Conservation (phyloP, 768 basidiomycete genomes). For the Sporobolomyces phaffii region DNA sequence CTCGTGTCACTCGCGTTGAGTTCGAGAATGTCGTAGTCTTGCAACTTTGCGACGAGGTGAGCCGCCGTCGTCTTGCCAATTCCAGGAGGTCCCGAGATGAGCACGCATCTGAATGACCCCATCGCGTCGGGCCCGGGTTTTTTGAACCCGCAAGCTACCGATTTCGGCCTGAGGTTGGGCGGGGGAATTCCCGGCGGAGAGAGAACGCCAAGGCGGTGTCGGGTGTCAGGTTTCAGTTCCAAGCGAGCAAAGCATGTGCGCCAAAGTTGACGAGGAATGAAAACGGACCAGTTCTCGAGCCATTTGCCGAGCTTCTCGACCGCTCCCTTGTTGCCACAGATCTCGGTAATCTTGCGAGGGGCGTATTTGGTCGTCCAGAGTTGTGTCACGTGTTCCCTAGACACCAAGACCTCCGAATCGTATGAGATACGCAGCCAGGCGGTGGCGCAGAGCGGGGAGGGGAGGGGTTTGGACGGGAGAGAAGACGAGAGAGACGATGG, state of each 20-base stretch:
- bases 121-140: slow-evolving; percentile 87
- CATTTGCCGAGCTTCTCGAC: slow-evolving; percentile 84
- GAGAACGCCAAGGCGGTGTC: neutral
- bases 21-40: slow-evolving; percentile 86
- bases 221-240: neutral
- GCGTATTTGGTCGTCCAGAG: slow-evolving; percentile 96
- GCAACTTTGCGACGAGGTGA: slow-evolving; percentile 82
- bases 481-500: no score
- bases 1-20: slow-evolving; percentile 91
- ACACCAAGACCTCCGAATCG: no score
- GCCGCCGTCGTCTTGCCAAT: slow-evolving; percentile 97
- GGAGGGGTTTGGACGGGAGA: no score
- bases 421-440: neutral
- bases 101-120: slow-evolving; percentile 76
- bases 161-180: slow-evolving; percentile 66
- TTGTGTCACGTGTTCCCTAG: slow-evolving; percentile 50
- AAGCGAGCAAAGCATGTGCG: neutral
- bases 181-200: neutral
- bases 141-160: slow-evolving; percentile 71
- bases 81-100: slow-evolving; percentile 90
- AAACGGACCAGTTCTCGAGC: slow-evolving; percentile 71
- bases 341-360: slow-evolving; percentile 74
- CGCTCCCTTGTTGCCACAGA: slow-evolving; percentile 89
- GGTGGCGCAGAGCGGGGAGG: no score
- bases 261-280: neutral